These are phyloP conservation scores for Penicillium dipodomyicola DNA, from an alignment of 495 filamentous ascomycete genomes.

Conservation along the genomic window DNA sequence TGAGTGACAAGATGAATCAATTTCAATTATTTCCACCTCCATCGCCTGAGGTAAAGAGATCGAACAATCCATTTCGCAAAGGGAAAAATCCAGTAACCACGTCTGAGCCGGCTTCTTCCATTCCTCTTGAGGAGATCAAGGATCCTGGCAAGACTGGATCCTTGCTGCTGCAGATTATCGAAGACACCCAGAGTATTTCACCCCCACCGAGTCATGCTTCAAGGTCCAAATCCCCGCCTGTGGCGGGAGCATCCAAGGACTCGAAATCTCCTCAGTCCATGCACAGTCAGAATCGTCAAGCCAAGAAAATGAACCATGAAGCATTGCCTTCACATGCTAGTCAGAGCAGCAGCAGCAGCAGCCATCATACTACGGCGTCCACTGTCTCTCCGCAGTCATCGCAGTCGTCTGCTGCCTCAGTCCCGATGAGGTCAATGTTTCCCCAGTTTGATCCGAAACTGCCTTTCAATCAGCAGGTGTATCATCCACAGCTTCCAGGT, in stretches of 20 bases:
- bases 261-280: slow-evolving; percentile 24
- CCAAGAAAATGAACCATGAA: slow-evolving; percentile 14
- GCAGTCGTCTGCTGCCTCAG: slow-evolving; percentile 32
- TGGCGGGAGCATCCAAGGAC: slow-evolving; percentile 14
- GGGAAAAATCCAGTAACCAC: slow-evolving; percentile 28
- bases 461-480: slow-evolving; percentile 65
- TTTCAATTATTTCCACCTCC: slow-evolving; percentile 58
- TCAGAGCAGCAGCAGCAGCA: slow-evolving; percentile 35
- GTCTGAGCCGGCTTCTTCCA: slow-evolving; percentile 32
- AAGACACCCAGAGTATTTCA: slow-evolving; percentile 36
- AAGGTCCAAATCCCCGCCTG: slow-evolving; percentile 19
- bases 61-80: slow-evolving; percentile 41
- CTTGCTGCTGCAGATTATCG: slow-evolving; percentile 40
- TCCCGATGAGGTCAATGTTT: slow-evolving; percentile 70
- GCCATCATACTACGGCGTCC: slow-evolving; percentile 23
- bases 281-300: slow-evolving; percentile 26
- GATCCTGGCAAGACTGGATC: slow-evolving; percentile 36
- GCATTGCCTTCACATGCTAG: slow-evolving; percentile 15
- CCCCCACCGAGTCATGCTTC: slow-evolving; percentile 24
- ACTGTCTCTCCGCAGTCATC: slow-evolving; percentile 42
- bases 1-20: slow-evolving; percentile 34
- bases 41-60: slow-evolving; percentile 37
- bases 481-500: slow-evolving; percentile 57
- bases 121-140: slow-evolving; percentile 39
- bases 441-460: slow-evolving; percentile 75